Conservation (phyloP, 2,329 filamentous ascomycete genomes). For the Ascochyta clinopodiicola region DNA sequence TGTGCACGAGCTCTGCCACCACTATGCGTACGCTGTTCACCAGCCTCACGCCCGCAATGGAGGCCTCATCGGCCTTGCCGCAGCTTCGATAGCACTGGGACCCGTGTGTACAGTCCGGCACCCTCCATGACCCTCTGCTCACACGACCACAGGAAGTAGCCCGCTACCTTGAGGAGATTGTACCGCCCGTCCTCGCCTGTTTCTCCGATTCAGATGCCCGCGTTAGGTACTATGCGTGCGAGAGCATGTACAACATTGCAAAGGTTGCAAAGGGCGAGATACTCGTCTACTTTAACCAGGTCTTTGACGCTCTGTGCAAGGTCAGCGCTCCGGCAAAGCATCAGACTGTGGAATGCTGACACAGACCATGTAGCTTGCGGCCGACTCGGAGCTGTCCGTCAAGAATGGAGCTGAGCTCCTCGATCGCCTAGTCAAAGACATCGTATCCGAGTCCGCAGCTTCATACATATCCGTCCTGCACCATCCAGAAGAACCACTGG, state of each 20-base stretch:
- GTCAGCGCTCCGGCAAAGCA: constrained; percentile 54
- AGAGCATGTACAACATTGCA: constrained; percentile 99
- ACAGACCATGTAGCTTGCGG: constrained; percentile 71
- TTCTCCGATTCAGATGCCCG: constrained; percentile 98
- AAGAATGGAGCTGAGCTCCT: constrained; percentile 97
- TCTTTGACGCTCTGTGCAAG: constrained; percentile 97
- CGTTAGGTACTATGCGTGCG: constrained; percentile 96
- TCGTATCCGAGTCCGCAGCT: constrained; percentile 91
- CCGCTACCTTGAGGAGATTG: constrained; percentile 89
- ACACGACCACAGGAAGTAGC: constrained; percentile 74
- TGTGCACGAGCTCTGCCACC: constrained; percentile 94
- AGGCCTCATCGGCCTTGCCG: constrained; percentile 91
- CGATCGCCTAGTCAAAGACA: constrained; percentile 93
- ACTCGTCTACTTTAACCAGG: constrained; percentile 95
- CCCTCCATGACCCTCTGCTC: constrained; percentile 12
- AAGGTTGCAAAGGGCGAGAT: constrained; percentile 99
- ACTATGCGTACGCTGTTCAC: constrained; percentile 96
- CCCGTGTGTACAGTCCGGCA: constrained; percentile 66
- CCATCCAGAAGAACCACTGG: constrained; percentile 60
- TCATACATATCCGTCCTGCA: constrained; percentile 93
- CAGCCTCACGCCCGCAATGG: constrained; percentile 96
- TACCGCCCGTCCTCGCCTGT: constrained; percentile 94
- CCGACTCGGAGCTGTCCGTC: constrained; percentile 94
- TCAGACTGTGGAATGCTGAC: constrained; percentile 25
- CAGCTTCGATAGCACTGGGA: constrained; percentile 93